phyloP scores from a whole-genome alignment of 116 monocot species.

The Phalaenopsis hybrid region DNA sequence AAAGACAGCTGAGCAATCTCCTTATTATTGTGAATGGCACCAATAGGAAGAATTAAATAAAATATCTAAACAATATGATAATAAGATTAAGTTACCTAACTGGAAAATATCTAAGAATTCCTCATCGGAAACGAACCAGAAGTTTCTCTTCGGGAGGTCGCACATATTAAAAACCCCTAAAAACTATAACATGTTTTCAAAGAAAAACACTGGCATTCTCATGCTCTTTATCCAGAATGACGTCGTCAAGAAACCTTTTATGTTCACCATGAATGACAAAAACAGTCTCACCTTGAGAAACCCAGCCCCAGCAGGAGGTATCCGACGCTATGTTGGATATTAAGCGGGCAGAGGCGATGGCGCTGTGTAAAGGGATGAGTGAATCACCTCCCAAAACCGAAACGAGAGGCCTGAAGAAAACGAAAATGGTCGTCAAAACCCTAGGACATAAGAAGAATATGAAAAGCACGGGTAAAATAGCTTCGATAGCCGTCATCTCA shows the following conservation, averaged over 20 bases:
- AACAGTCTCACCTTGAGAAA: background rate
- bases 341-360: background rate
- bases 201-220: no score
- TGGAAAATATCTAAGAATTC: no score
- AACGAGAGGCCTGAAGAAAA: background rate
- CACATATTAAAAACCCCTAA: no score
- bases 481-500: constrained; percentile 4
- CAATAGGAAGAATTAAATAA: no score
- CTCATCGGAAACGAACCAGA: no score
- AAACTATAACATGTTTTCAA: no score
- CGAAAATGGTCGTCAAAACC: background rate
- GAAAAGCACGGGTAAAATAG: background rate
- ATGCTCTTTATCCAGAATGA: no score
- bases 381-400: background rate
- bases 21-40: no score
- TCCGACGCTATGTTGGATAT: background rate
- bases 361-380: background rate
- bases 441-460: background rate
- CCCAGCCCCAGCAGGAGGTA: background rate
- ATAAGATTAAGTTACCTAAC: no score
- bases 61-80: no score
- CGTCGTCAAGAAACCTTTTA: background rate
- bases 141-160: no score
- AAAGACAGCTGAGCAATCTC: no score
- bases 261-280: background rate